Evolutionary conservation across 805 yeast genomes (phyloP), one percentile per base, ranked within the genome.

Genomic region (Kazachstania psychrophila): DNA sequence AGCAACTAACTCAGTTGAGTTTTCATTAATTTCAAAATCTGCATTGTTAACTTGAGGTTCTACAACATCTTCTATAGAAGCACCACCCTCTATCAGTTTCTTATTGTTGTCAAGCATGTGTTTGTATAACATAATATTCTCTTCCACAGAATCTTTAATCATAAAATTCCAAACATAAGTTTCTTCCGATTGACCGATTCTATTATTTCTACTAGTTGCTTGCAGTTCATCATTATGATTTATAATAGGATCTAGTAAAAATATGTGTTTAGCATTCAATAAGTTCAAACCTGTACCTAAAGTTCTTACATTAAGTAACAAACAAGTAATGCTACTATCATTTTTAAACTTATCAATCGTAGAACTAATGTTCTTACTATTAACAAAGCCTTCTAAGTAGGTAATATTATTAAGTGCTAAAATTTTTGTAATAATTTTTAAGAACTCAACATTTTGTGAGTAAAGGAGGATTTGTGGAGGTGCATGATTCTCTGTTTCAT

Each of bases 81-180:
- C 23, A 9, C 23, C 26, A 12, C 14, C 23, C 25, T 12, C 5
- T 17, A 23, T 19, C 13, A 15, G 19, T 15, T 23, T 43, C 23
- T 46, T 47, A 15, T 43, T 43, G 11, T 46, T 48, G 22, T 58
- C 58, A 15, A 60, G 31, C 2, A 43, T 38, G 17, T 56, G 46
- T 37, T 58, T 60, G 34, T 58, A 58, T 25, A 43, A 51, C 23
- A 85, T 73, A 31, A 92, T 83, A 31, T 85, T 79, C 53, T 89
- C 95, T 57, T 92, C 98, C 12, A 92, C 94, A 0, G 95, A 77
- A 28, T 79, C 77, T 38, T 72, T 74, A 38, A 88, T 80, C 17
- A 82, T 77, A 62, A 89, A 87, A 73, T 82, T 79, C 96, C 97
- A 92, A 2, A 89, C 94, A 1, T 78, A 80, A 0, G 98, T 92